These are phyloP conservation scores for Picea glauca DNA, from an alignment of 75 land plant genomes.

Conservation along the genomic window DNA sequence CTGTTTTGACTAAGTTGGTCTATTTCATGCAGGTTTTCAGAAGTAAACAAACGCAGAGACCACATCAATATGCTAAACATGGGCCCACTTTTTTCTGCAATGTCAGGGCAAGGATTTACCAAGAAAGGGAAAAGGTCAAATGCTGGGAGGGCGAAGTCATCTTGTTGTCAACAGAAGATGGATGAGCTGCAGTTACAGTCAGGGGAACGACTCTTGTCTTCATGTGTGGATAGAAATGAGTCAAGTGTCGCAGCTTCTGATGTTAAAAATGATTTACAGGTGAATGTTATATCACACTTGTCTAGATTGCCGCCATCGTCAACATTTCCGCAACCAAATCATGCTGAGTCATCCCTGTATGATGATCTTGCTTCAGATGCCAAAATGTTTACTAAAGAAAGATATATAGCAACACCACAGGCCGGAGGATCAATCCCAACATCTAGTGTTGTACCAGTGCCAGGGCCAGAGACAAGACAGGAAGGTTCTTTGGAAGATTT, in stretches of 20 bases:
- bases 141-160: background rate
- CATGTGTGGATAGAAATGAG: background rate
- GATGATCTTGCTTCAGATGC: background rate
- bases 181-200: background rate
- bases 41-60: background rate
- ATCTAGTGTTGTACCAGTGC: background rate
- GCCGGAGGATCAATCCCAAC: background rate
- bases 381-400: background rate
- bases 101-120: background rate
- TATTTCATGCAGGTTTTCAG: background rate
- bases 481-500: background rate
- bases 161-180: background rate
- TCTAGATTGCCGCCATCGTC: background rate
- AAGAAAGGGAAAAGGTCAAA: background rate
- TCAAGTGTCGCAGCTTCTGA: background rate
- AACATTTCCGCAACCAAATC: slow-evolving; percentile 1
- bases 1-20: background rate
- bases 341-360: background rate
- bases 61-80: background rate
- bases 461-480: background rate
- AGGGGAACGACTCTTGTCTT: background rate
- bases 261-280: slow-evolving; percentile 1
- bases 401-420: background rate
- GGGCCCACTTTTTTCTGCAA: background rate
- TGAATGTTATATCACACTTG: background rate